A percentile compares a stretch with the other conserved stretches of the same genome.
Conservation (phyloP, 1,284 basidiomycete species). For the Austroboletus novae-zelandiae region DNA sequence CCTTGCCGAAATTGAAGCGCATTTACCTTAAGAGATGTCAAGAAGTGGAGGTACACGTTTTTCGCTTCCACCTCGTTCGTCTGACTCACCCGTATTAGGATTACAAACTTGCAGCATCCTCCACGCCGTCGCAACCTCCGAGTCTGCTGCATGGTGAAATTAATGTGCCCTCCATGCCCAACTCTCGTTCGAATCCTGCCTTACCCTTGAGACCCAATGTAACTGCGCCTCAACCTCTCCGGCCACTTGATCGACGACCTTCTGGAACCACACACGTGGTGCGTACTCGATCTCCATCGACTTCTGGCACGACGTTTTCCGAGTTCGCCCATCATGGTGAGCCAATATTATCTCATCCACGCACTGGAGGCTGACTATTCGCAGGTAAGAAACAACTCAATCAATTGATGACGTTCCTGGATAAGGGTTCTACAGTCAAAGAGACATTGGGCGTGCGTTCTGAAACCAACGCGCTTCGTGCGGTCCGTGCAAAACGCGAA, state of each 20-base stretch:
- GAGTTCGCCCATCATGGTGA: conserved; percentile 77
- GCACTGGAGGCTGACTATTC: conserved; percentile 6
- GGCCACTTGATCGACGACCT: conserved; percentile 70
- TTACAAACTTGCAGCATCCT: conserved; percentile 50
- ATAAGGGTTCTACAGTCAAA: conserved; percentile 62
- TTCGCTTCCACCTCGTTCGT: conserved; percentile 1
- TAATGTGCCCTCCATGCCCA: conserved; percentile 25
- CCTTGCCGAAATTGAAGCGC: conserved; percentile 75
- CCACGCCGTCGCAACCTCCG: conserved; percentile 31
- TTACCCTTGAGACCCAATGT: conserved; percentile 42
- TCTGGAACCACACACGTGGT: conserved; percentile 53
- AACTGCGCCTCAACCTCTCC: conserved; percentile 66
- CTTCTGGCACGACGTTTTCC: conserved; percentile 64
- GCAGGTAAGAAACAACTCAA: conserved; percentile 76
- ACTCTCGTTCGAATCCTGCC: conserved; percentile 35
- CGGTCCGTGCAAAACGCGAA: conserved; percentile 82
- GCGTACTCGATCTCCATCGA: conserved; percentile 70
- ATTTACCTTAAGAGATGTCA: conserved; percentile 78
- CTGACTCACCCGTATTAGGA: conserved; percentile 44
- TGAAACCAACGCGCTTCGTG: conserved; percentile 66
- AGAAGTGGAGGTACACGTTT: conserved; percentile 67
- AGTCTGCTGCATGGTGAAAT: conserved; percentile 17
- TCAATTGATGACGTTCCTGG: conserved; percentile 73
- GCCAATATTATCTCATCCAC: conserved; percentile 2
- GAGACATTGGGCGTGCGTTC: conserved; percentile 53